These are phyloP conservation scores for Monosporozyma siamensis DNA, from an alignment of 805 yeast genomes.

Conservation along the genomic window DNA sequence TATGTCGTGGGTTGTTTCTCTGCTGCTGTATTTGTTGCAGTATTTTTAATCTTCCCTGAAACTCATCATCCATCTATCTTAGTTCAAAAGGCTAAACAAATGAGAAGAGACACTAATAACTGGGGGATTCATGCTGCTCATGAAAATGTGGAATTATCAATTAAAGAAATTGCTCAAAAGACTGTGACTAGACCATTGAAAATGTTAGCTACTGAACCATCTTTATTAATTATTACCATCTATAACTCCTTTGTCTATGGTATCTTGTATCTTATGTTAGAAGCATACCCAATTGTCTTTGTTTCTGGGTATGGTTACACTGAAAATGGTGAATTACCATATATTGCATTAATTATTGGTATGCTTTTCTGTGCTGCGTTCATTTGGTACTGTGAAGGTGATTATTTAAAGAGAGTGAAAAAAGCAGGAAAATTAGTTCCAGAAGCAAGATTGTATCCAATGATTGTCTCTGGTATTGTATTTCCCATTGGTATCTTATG, in stretches of 20 bases:
- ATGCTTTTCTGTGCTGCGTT: slow-evolving; percentile 41
- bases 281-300: slow-evolving; percentile 71
- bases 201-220: slow-evolving; percentile 65
- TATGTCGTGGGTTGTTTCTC: slow-evolving; percentile 47
- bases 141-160: slow-evolving; percentile 48
- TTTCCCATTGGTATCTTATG: slow-evolving; percentile 77
- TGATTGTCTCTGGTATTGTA: slow-evolving; percentile 60
- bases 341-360: slow-evolving; percentile 67
- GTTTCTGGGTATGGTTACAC: slow-evolving; percentile 48
- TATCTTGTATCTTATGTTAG: slow-evolving; percentile 60
- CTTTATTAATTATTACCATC: slow-evolving; percentile 54
- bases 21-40: slow-evolving; percentile 30
- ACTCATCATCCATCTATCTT: slow-evolving; percentile 38
- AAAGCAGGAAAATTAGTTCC: slow-evolving; percentile 58
- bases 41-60: slow-evolving; percentile 39
- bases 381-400: slow-evolving; percentile 43
- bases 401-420: slow-evolving; percentile 39
- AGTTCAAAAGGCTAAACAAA: slow-evolving; percentile 41
- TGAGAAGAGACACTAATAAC: slow-evolving; percentile 63
- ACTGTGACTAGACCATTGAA: slow-evolving; percentile 58
- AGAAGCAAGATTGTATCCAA: slow-evolving; percentile 69
- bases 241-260: slow-evolving; percentile 78
- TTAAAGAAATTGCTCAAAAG: slow-evolving; percentile 52
- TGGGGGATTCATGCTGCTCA: slow-evolving; percentile 79
- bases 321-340: slow-evolving; percentile 56